phyloP scores from a whole-genome alignment of 2,329 filamentous ascomycete genomes.

The Nannizziopsis arthrosporioides region DNA sequence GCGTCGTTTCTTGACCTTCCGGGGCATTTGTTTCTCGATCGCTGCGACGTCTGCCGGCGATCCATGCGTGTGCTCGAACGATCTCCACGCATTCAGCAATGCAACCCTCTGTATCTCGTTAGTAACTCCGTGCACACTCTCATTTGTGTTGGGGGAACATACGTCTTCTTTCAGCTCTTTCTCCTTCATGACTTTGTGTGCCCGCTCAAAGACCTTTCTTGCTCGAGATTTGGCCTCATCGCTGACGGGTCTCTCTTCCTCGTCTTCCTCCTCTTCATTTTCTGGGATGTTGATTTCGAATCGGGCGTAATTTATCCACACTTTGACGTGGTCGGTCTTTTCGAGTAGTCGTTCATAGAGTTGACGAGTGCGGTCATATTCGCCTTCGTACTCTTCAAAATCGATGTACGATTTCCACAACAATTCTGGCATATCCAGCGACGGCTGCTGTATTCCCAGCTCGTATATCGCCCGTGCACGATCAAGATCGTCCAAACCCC shows the following conservation, averaged over 20 bases:
- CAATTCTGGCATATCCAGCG: constrained; percentile 92
- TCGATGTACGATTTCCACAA: constrained; percentile 98
- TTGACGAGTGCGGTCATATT: constrained; percentile 68
- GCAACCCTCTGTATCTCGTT: constrained; percentile 54
- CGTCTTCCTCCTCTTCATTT: constrained; percentile 49
- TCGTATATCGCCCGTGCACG: constrained; percentile 85
- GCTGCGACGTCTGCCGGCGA: constrained; percentile 60
- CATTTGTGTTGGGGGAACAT: constrained; percentile 18
- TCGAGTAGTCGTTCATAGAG: constrained; percentile 83
- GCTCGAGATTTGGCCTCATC: constrained; percentile 75
- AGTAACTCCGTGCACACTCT: constrained; percentile 19
- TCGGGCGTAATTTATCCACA: constrained; percentile 97
- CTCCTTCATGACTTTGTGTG: constrained; percentile 76
- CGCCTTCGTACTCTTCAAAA: constrained; percentile 90
- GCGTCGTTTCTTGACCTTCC: constrained; percentile 81
- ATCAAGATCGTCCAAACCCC: constrained; percentile 78
- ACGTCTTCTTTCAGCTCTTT: constrained; percentile 81
- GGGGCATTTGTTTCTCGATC: constrained; percentile 87
- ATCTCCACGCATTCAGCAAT: constrained; percentile 81
- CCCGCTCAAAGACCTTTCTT: constrained; percentile 71
- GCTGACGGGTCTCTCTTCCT: constrained; percentile 54
- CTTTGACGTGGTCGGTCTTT: constrained; percentile 98
- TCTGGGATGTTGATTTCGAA: constrained; percentile 94
- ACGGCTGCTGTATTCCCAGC: constrained; percentile 67
- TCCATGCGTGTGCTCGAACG: constrained; percentile 82